Evolutionary conservation across 495 filamentous ascomycete genomes (phyloP), one percentile per base, ranked within the genome.

Genomic region (Penicillium robsamsonii): DNA sequence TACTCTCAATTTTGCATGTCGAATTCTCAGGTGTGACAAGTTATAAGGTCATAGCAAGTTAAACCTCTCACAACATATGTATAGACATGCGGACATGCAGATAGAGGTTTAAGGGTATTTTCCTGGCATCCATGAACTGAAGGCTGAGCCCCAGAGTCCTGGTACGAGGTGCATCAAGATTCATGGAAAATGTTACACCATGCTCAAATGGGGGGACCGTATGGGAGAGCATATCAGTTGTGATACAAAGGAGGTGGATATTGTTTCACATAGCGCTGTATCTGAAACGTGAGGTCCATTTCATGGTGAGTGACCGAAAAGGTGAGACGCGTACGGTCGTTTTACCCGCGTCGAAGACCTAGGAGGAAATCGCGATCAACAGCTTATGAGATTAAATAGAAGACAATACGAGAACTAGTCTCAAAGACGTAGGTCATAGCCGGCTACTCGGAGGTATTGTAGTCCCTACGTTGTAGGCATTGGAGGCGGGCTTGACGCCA

Each of bases 111-210:
- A 54, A 46, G 42, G 20, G 15, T 22, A 46, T 46, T 46, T 18
- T 17, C 13, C 17, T 46, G 9, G 33, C 42, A 38, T 38, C 42
- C 38, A 52, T n/a, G 13, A 38, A 17, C 22, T n/a, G 13, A 54
- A 46, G 24, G 29, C 30, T 46, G 41, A 46, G 15, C 42, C 31
- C 52, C 52, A 38, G 17, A 46, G 52, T 31, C 52, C 52, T 40
- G 33, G 42, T 25, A 46, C 42, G n/a, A 37, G 31, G 52, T 46
- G 52, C 52, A 29, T 45, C 31, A 38, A 10, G 15, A 25, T 25
- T 46, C 22, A 38, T 45, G 52, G 42, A 38, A 38, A 15, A 33
- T 17, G 52, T 54, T 46, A 38, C 52, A 54, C 52, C 46, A n/a
- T 33, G 20, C 12, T 6, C 30, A 46, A 45, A 8, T 29, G 8